Evolutionary conservation across 2,329 filamentous ascomycete genomes (phyloP).

Genomic region (Aspergillus sp.): DNA sequence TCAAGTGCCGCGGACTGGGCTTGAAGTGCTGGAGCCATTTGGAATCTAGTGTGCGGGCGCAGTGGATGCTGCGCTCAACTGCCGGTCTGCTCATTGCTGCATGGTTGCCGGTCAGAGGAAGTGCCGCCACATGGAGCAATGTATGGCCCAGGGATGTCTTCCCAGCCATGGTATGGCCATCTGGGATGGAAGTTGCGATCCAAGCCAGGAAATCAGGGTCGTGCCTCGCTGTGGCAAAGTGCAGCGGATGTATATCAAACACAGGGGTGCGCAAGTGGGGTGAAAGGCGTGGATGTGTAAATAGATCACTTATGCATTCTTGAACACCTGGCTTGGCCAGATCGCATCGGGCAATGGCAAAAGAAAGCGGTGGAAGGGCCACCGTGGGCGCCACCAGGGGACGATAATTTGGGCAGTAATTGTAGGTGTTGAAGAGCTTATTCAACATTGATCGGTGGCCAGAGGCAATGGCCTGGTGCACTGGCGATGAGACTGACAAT

Average conservation of each 20-base stretch:
- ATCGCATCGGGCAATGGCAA: constrained; percentile 7
- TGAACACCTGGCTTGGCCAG: neutral
- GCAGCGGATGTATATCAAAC: neutral
- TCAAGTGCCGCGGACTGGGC: neutral
- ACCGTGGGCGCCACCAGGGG: constrained; percentile 6
- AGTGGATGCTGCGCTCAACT: neutral
- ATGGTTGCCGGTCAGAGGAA: neutral
- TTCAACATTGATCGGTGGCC: constrained; percentile 5
- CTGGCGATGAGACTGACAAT: constrained; percentile 7
- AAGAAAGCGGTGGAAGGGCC: constrained; percentile 10
- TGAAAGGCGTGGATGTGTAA: neutral
- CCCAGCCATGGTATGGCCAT: neutral
- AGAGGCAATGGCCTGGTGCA: constrained; percentile 7
- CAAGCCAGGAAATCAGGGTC: neutral
- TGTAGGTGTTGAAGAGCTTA: constrained; percentile 6
- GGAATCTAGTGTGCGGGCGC: neutral
- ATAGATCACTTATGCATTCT: neutral
- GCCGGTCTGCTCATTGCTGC: neutral
- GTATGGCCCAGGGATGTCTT: neutral
- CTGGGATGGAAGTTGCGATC: neutral
- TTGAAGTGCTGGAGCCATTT: neutral
- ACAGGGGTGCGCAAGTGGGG: neutral
- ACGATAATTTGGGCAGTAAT: constrained; percentile 8
- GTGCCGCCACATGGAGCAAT: neutral
- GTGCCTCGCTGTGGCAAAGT: neutral